Conservation (phyloP, 139 green algal species). For the Penium margaritaceum region DNA sequence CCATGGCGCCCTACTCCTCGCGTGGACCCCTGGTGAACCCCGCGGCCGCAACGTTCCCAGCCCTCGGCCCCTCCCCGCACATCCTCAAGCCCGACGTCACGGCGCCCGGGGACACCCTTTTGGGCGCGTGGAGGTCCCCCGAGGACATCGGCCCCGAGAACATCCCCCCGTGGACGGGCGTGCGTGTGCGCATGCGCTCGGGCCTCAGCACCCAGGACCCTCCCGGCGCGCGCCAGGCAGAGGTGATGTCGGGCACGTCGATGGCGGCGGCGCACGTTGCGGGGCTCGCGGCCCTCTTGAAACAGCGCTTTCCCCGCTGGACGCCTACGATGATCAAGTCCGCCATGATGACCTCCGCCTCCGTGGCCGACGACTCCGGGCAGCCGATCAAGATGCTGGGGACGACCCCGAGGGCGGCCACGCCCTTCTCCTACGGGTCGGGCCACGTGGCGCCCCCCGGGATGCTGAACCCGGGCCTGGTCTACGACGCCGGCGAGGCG, state of each 20-base stretch:
- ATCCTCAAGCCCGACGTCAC: not conserved
- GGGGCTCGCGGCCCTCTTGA: not conserved
- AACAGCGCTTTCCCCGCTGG: not conserved
- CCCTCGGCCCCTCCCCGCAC: no score
- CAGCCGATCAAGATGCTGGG: no score
- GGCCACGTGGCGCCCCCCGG: not conserved
- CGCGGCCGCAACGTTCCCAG: no score
- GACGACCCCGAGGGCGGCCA: not conserved
- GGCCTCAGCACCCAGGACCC: no score
- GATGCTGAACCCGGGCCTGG: not conserved
- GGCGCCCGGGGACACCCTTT: not conserved
- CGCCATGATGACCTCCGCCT: not conserved
- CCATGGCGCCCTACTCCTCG: no score
- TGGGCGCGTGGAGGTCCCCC: not conserved
- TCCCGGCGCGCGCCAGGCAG: no score
- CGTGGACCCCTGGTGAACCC: no score
- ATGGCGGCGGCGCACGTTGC: not conserved
- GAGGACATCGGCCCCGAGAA: no score
- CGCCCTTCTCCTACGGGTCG: not conserved
- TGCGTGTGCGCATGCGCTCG: no score
- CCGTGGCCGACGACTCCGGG: no score
- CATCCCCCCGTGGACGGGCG: no score
- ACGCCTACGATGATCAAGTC: not conserved
- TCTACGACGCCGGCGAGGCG: not conserved
- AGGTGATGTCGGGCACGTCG: not conserved